Percentiles rank a stretch among this genome's conserved stretches.
Evolutionary conservation across 768 basidiomycete genomes (phyloP).

Genomic region (Rhizopogon salebrosus): DNA sequence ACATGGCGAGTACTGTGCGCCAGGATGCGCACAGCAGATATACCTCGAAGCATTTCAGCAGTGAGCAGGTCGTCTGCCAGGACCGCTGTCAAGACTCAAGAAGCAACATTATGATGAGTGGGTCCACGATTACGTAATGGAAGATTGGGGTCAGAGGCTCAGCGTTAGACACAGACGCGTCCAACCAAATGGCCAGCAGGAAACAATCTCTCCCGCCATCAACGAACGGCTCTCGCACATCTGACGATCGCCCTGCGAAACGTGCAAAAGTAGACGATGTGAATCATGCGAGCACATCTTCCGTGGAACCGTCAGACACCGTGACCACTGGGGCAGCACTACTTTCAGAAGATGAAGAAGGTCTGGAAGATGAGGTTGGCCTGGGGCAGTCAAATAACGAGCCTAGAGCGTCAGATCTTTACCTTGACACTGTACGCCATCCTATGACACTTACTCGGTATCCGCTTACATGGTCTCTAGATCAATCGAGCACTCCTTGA

Average conservation of each 20-base stretch:
- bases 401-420: conserved; percentile 71
- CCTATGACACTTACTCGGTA: conserved; percentile 8
- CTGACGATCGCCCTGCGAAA: conserved; percentile 25
- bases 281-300: not conserved
- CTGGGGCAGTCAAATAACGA: conserved; percentile 17
- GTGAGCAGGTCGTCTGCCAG: not conserved
- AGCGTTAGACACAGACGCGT: not conserved
- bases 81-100: too few relatives aligned
- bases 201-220: not conserved
- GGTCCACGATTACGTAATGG: conserved; percentile 13
- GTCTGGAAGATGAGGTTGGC: conserved; percentile 23
- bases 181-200: not conserved
- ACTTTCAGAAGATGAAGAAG: conserved; percentile 18
- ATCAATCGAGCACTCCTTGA: conserved; percentile 88
- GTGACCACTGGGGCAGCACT: conserved; percentile 6
- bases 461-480: conserved; percentile 34
- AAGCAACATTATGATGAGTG: too few relatives aligned
- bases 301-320: conserved; percentile 9
- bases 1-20: conserved; percentile 18
- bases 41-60: conserved; percentile 17
- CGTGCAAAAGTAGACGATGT: conserved; percentile 19
- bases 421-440: conserved; percentile 82
- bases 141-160: not conserved
- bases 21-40: conserved; percentile 19
- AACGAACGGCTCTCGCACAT: not conserved